These are phyloP conservation scores for Hevea brasiliensis DNA, from an alignment of 345 rosid species.

Conservation along the genomic window DNA sequence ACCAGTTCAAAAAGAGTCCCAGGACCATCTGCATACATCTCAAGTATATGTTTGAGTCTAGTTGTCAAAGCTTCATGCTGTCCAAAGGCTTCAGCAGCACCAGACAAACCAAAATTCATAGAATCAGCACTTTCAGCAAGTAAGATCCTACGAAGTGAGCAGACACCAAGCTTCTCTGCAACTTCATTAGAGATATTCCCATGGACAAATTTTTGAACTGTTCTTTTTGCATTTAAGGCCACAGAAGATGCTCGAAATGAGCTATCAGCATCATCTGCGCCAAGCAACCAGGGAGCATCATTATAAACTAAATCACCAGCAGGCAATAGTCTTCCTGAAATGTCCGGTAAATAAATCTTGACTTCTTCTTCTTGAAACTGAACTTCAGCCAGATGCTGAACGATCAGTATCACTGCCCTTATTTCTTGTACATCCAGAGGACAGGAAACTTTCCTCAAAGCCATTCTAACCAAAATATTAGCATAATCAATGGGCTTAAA, in stretches of 20 bases:
- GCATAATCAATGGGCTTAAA: slow-evolving; percentile 82
- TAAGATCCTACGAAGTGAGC: slow-evolving; percentile 87
- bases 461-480: slow-evolving; percentile 76
- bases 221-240: slow-evolving; percentile 59
- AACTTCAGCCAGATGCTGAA: slow-evolving; percentile 87
- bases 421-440: slow-evolving; percentile 73
- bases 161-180: slow-evolving; percentile 92
- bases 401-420: slow-evolving; percentile 77
- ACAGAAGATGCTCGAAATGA: slow-evolving; percentile 58
- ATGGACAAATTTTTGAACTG: slow-evolving; percentile 74
- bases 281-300: slow-evolving; percentile 97
- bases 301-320: slow-evolving; percentile 82
- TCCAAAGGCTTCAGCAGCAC: slow-evolving; percentile 98
- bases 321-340: slow-evolving; percentile 69
- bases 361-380: slow-evolving; percentile 56
- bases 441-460: slow-evolving; percentile 64
- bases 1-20: slow-evolving; percentile 92
- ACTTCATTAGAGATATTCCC: slow-evolving; percentile 95
- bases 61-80: slow-evolving; percentile 98
- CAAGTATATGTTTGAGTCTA: slow-evolving; percentile 91
- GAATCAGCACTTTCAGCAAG: slow-evolving; percentile 99
- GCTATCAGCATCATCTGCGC: slow-evolving; percentile 55
- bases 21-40: slow-evolving; percentile 99
- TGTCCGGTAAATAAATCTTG: slow-evolving; percentile 79
- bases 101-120: slow-evolving; percentile 85